phyloP scores from a whole-genome alignment of 2,329 filamentous ascomycete species.

The Cercospora sp. region DNA sequence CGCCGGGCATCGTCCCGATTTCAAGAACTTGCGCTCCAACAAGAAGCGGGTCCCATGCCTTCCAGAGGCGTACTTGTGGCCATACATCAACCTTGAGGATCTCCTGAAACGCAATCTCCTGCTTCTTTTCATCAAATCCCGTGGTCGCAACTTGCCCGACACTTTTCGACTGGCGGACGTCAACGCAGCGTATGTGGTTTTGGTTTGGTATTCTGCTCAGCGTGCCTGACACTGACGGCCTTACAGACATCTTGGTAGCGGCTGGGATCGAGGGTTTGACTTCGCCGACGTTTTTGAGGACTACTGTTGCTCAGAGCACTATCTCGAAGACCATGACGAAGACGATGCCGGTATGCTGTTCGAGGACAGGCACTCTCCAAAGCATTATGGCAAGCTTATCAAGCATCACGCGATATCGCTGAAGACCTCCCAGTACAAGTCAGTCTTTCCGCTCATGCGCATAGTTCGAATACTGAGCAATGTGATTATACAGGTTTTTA shows the following conservation, averaged over 20 bases:
- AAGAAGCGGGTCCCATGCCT: constrained; percentile 24
- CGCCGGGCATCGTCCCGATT: constrained; percentile 54
- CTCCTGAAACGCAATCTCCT: constrained; percentile 48
- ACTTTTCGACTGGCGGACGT: constrained; percentile 52
- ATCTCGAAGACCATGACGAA: constrained; percentile 15
- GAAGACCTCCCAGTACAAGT: constrained; percentile 16
- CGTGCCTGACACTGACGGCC: not conserved
- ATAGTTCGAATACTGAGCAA: not conserved
- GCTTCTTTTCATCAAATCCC: constrained; percentile 54
- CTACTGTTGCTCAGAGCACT: constrained; percentile 20
- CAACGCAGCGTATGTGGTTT: constrained; percentile 30
- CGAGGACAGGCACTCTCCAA: constrained; percentile 32
- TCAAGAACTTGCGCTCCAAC: constrained; percentile 38
- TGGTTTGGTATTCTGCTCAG: not conserved
- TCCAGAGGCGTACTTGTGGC: constrained; percentile 50
- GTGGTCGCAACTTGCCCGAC: constrained; percentile 50
- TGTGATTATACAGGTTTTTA: not conserved
- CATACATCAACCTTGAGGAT: constrained; percentile 60
- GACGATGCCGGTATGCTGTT: constrained; percentile 27
- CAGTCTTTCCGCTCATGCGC: not conserved
- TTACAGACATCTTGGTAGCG: constrained; percentile 34
- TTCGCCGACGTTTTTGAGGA: constrained; percentile 13
- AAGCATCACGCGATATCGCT: constrained; percentile 10
- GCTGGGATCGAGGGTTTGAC: constrained; percentile 17
- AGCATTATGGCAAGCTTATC: constrained; percentile 33